Percentiles rank a stretch among this genome's conserved stretches.
phyloP scores from a whole-genome alignment of 345 rosid genomes.

The Litchi chinensis region DNA sequence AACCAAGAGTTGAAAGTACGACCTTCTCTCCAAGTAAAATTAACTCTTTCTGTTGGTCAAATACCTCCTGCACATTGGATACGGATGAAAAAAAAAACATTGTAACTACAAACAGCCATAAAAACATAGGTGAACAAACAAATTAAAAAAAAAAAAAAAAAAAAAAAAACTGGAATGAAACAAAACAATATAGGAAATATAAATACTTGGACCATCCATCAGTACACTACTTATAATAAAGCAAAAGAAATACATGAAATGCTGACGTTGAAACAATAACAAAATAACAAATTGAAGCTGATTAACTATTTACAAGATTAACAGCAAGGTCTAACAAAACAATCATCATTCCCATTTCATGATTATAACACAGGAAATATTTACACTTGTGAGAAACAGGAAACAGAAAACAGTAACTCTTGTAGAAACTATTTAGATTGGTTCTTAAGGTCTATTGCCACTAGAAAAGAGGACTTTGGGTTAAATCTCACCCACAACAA shows the following conservation, averaged over 20 bases:
- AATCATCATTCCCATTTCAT: background rate
- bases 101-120: background rate
- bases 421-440: background rate
- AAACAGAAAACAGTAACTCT: background rate
- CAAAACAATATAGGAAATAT: background rate
- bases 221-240: background rate
- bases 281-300: background rate
- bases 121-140: background rate
- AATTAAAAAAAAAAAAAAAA: background rate
- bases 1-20: conserved; percentile 45
- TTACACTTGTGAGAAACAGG: background rate
- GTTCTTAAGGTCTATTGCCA: background rate
- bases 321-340: background rate
- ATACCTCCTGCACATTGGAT: conserved; percentile 37
- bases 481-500: background rate
- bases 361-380: background rate
- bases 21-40: conserved; percentile 46
- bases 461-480: background rate
- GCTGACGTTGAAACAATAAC: background rate
- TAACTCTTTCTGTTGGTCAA: conserved; percentile 47
- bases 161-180: background rate
- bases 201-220: background rate
- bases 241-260: background rate
- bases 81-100: background rate
- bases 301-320: background rate